Conservation (phyloP, 192 early-diverging fungal species). For the Umbelopsis ramanniana region DNA sequence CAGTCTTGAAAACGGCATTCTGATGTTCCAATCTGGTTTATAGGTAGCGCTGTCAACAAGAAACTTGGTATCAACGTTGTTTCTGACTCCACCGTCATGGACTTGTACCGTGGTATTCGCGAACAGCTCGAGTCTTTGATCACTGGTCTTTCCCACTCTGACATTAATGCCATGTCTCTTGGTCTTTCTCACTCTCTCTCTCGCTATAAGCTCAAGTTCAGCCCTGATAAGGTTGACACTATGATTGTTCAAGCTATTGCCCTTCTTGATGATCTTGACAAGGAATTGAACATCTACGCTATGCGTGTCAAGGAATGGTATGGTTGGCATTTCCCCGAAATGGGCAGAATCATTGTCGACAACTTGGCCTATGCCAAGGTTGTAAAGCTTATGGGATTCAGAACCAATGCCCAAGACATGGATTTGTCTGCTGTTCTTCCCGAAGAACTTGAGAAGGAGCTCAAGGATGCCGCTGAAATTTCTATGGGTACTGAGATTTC, state of each 20-base stretch:
- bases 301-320: slow-evolving; percentile 99
- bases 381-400: slow-evolving; percentile 90
- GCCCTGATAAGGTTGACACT: slow-evolving; percentile 99
- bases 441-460: slow-evolving; percentile 87
- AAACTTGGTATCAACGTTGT: slow-evolving; percentile 86
- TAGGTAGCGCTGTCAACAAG: slow-evolving; percentile 78
- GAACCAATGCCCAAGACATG: slow-evolving; percentile 76
- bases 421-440: slow-evolving; percentile 87
- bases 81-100: slow-evolving; percentile 82
- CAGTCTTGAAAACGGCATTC: not conserved
- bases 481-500: slow-evolving; percentile 99
- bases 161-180: slow-evolving; percentile 94
- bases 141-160: slow-evolving; percentile 82
- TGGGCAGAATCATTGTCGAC: slow-evolving; percentile 94
- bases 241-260: slow-evolving; percentile 99
- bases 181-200: slow-evolving; percentile 99
- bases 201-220: slow-evolving; percentile 99
- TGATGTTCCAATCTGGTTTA: not conserved
- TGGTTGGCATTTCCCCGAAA: slow-evolving; percentile 99
- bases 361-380: slow-evolving; percentile 93
- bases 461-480: slow-evolving; percentile 97
- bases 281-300: slow-evolving; percentile 96
- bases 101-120: slow-evolving; percentile 96
- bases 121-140: slow-evolving; percentile 91
- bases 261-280: slow-evolving; percentile 98